Evolutionary conservation across 495 filamentous ascomycete genomes (phyloP).

Genomic region (Neurospora tetraspora): DNA sequence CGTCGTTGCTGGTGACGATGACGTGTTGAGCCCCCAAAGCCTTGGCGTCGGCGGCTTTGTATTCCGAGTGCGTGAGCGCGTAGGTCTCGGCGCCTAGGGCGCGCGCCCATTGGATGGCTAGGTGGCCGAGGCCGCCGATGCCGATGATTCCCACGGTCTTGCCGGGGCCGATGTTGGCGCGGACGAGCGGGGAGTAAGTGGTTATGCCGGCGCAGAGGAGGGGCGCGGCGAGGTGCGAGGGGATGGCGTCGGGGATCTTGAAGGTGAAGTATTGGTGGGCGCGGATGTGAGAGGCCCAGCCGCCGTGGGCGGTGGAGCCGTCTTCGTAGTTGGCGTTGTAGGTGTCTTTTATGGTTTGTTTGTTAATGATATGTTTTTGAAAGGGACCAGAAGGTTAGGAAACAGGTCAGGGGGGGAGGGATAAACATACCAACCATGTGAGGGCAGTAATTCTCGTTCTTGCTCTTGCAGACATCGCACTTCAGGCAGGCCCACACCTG

Average conservation of each 20-base stretch:
- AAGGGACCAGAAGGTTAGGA: background rate
- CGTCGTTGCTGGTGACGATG: slow-evolving; percentile 50
- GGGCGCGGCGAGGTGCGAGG: slow-evolving; percentile 55
- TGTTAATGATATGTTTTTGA: background rate
- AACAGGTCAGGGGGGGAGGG: background rate
- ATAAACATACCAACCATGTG: slow-evolving; percentile 32
- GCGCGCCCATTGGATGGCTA: slow-evolving; percentile 49
- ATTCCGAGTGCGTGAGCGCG: slow-evolving; percentile 51
- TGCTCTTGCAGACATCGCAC: slow-evolving; percentile 30
- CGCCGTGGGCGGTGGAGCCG: slow-evolving; percentile 25
- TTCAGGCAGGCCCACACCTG: slow-evolving; percentile 64
- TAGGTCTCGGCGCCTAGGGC: slow-evolving; percentile 59
- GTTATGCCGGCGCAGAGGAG: slow-evolving; percentile 76
- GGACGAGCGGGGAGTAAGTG: slow-evolving; percentile 56
- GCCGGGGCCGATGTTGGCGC: slow-evolving; percentile 51
- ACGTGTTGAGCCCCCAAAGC: slow-evolving; percentile 54
- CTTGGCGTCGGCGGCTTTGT: slow-evolving; percentile 52
- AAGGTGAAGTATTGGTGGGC: slow-evolving; percentile 70
- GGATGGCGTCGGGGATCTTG: slow-evolving; percentile 60
- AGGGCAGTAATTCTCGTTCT: slow-evolving; percentile 75
- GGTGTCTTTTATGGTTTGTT: slow-evolving; percentile 8
- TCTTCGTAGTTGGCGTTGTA: slow-evolving; percentile 24
- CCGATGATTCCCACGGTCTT: slow-evolving; percentile 64
- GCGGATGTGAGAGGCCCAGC: slow-evolving; percentile 48
- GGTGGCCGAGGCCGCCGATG: slow-evolving; percentile 64